Evolutionary conservation across 345 rosid genomes (phyloP), one percentile per base, ranked within the genome.

Genomic region (Tarenaya hassleriana): DNA sequence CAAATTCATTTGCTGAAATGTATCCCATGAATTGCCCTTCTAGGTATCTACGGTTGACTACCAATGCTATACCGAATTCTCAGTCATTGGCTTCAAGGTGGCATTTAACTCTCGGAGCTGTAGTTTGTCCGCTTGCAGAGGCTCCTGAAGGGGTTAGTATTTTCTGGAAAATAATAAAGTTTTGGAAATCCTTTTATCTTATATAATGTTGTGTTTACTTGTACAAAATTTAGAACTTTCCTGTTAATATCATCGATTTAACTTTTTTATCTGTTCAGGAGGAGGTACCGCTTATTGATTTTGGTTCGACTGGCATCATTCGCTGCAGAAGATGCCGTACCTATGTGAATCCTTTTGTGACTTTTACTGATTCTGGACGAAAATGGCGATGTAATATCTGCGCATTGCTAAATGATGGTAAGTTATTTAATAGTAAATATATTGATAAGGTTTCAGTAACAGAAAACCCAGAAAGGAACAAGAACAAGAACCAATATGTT

Each of bases 301-400:
- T 85, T 50, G 84, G 73, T 47, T 75, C 94, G 56, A 63, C 74
- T 60, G 95, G 96, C 53, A 94, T 88, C 69, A 80, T 94, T 61
- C 97, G 99, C 53, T 94, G 99, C 74, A 82, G 96, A 73, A 82
- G 95, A 74, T 88, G 97, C 60, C 94, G 99, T 37, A 88, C 99
- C 54, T 94, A 88, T 70, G 83, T 94, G 63, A 94, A 94, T 76
- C 99, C 99, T 16, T 80, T 71, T 67, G 85, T 94, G 61, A 74
- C 80, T 4, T 94, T 94, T 75, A 70, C 92, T 0, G 99, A 94
- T 76, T 76, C 89, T 56, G 99, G 99, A 74, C 79, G 96, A 66
- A 94, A 94, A 77, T 94, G 99, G 99, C 87, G 97, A 15, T 94
- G 99, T 79, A 94, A 94, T 77, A 80, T 94, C 50, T 94, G 97